Base-by-base conservation (phyloP, 176 grass and related monocot species). In the Paspalum vaginatum region DNA sequence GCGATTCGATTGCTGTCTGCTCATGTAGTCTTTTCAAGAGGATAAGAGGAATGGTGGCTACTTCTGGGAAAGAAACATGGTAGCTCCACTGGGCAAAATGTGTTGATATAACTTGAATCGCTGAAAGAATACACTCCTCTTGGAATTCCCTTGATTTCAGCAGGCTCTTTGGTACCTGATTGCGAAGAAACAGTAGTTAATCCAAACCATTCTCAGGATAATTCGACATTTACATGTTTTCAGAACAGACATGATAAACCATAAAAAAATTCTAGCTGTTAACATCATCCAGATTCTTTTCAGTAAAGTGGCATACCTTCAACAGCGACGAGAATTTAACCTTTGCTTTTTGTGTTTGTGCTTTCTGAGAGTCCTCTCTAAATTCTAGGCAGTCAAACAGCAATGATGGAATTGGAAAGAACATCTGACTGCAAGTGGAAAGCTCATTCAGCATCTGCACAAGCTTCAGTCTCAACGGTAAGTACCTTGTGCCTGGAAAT, bases 31-130 rank as follows among this genome's bases (percentile, higher is more conserved):
- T 99, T 75, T 99, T 99, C 67, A 99, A 52, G 79, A 99, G 88
- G 58, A 93, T 86, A 43, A 99, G 75, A 18, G 96, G 92, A 72
- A 93, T 93, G 18, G 88, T 93, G 55, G 88, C 73, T 52, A 99
- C 84, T 89, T 99, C 96, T 64, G 96, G 90, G 76, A 99, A 91
- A 70, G 92, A 95, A 71, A 95, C 80, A 86, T 99, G 96, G 79
- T 93, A 95, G 80, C 92, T 89, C 96, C 96, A 98, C 52, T 98
- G 96, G 40, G 78, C 65, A 75, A 98, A 91, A 83, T 98, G 92
- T 68, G 86, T 81, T 8, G 83, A 85, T 46, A 98, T 81, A 85
- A 91, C 74, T 79, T 91, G 78, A 18, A 95, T 81, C 12, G 86
- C 84, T 83, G 65, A 87, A 87, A 92, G 84, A 83, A 91, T 16